A percentile compares a stretch with the other conserved stretches of the same genome.
Evolutionary conservation across 73 alveolate species (phyloP).

Genomic region (Tetrahymena elliotti): DNA sequence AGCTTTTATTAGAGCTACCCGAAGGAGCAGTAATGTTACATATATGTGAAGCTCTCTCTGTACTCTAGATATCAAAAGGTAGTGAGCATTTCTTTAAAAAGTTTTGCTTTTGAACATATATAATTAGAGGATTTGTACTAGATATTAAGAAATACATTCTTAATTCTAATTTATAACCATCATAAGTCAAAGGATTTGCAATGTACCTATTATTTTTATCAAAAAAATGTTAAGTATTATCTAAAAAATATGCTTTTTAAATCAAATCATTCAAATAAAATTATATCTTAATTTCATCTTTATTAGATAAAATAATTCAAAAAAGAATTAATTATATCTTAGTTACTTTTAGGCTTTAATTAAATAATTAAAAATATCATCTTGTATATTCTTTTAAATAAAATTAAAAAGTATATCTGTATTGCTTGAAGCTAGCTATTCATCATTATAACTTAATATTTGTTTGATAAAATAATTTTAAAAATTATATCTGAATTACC

Average conservation of each 20-base stretch:
- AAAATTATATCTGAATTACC: too few relatives aligned
- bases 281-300: too few relatives aligned
- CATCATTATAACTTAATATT: too few relatives aligned
- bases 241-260: too few relatives aligned
- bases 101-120: slow-evolving; percentile 14
- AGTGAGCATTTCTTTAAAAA: slow-evolving; percentile 23
- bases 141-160: slow-evolving; percentile 28
- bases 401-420: too few relatives aligned
- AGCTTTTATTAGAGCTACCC: neutral
- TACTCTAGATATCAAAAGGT: slow-evolving; percentile 15
- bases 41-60: slow-evolving; percentile 37
- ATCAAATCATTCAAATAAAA: neutral
- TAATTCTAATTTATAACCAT: slow-evolving; percentile 29
- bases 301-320: too few relatives aligned
- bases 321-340: too few relatives aligned
- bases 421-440: too few relatives aligned
- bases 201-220: neutral
- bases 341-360: neutral
- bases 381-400: too few relatives aligned
- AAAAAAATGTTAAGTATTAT: neutral
- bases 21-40: slow-evolving; percentile 20
- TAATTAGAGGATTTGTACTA: slow-evolving; percentile 33
- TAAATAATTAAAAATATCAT: too few relatives aligned
- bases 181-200: slow-evolving; percentile 16
- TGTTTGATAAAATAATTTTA: too few relatives aligned